Base-by-base conservation (phyloP, 768 basidiomycete genomes). In the Trametes punicea region DNA sequence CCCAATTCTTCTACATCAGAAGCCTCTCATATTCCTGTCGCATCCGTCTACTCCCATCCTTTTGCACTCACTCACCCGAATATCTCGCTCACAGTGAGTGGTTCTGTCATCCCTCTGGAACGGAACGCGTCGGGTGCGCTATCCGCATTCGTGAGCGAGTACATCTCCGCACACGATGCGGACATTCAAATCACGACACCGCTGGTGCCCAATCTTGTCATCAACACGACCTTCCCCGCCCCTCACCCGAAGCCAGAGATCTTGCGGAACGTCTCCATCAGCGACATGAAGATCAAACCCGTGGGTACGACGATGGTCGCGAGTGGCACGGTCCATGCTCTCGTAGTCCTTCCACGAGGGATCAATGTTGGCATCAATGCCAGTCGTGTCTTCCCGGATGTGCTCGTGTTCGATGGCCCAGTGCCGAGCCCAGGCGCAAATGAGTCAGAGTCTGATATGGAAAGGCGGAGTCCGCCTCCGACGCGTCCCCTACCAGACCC, bases 371-470 rank as follows among this genome's bases (percentile, higher is more conserved):
- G 73, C n/a, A 68, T 91, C 47, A 73, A 83, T 39, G 84, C 91
- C 18, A 78, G 73, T 6, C 78, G 74, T 39, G 80, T 91, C 25
- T 75, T 88, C 53, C 89, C 90, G 0, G 90, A 93, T 65, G 84
- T 88, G 25, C 69, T 92, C 6, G 77, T 93, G 4, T 92, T 82
- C 55, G 90, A 93, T 60, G 90, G 90, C 2, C 81, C 82, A 20
- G 77, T 81, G 0, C 80, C 83, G 6, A 70, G 74, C 0, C 34
- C 40, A 3, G 61, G 64, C 20, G 59, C 56, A 8, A 31, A 56
- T 31, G 51, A 56, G n/a, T 26, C 41, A 8, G 40, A 42, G 6
- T 18, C 27, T 16, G 23, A 25, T 18, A 36, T 11, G 11, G 6
- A 9, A 25, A 34, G 55, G 57, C 29, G 44, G 61, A 20, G 62